Evolutionary conservation across 2,329 filamentous ascomycete genomes (phyloP).

Genomic region (Magnaporthiopsis incrustans): DNA sequence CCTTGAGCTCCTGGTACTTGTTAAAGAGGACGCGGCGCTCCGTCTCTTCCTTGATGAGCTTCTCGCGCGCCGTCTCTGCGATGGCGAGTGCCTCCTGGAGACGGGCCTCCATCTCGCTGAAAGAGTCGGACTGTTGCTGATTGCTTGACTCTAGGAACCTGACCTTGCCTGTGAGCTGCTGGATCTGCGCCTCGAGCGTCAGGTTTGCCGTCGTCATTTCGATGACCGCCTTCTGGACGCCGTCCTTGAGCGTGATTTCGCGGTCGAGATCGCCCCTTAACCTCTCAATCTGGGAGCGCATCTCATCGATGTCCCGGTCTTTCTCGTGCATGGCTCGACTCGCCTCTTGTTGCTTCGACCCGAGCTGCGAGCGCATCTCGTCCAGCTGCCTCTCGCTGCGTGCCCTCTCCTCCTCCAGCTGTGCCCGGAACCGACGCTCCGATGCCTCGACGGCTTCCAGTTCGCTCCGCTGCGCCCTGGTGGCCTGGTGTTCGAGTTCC

Average conservation of each 20-base stretch:
- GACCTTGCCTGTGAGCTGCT: conserved; percentile 71
- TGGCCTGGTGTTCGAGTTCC: conserved; percentile 44
- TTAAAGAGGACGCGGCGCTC: conserved; percentile 89
- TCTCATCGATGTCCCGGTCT: conserved; percentile 45
- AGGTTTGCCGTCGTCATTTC: conserved; percentile 54
- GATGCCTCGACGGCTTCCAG: conserved; percentile 60
- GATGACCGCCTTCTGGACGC: conserved; percentile 42
- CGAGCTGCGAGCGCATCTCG: conserved; percentile 48
- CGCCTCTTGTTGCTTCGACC: conserved; percentile 43
- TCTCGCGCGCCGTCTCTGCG: conserved; percentile 66
- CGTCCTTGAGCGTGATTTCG: conserved; percentile 55
- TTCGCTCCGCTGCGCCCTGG: conserved; percentile 52
- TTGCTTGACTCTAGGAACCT: conserved; percentile 85
- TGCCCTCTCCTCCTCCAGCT: conserved; percentile 57
- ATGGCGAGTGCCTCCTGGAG: conserved; percentile 68
- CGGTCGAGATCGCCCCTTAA: conserved; percentile 45
- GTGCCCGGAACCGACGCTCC: conserved; percentile 52
- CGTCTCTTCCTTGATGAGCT: conserved; percentile 85
- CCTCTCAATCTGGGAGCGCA: conserved; percentile 36
- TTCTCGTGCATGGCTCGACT: conserved; percentile 39
- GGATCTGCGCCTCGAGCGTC: conserved; percentile 65
- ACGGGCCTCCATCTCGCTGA: conserved; percentile 70
- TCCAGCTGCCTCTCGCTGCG: conserved; percentile 53
- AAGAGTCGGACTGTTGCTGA: conserved; percentile 81
- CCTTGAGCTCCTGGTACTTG: conserved; percentile 94